Percentiles rank a stretch among this genome's conserved stretches.
phyloP scores from a whole-genome alignment of 1,284 basidiomycete genomes.

The Ustanciosporium gigantosporum region DNA sequence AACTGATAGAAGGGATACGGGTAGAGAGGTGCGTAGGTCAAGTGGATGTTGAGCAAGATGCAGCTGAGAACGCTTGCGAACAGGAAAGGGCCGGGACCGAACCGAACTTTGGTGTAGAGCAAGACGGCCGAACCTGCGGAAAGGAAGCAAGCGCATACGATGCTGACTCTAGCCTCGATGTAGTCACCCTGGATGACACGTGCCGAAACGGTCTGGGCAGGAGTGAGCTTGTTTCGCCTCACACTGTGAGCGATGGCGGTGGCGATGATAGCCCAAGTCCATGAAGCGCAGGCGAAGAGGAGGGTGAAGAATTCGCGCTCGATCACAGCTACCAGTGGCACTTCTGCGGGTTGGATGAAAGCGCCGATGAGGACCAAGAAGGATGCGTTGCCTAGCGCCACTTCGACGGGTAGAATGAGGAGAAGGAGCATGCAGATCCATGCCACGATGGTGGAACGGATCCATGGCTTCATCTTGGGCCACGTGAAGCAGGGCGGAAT shows the following conservation, averaged over 20 bases:
- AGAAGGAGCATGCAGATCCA: constrained; percentile 72
- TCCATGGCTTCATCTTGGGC: constrained; percentile 66
- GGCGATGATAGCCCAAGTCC: constrained; percentile 74
- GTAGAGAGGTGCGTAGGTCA: constrained; percentile 70
- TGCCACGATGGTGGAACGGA: constrained; percentile 70
- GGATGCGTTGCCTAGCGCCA: constrained; percentile 69
- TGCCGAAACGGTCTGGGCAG: constrained; percentile 61
- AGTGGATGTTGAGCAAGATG: constrained; percentile 67
- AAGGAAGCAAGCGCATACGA: constrained; percentile 71
- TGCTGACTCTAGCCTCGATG: constrained; percentile 64
- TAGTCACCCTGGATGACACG: constrained; percentile 20
- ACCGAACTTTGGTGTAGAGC: constrained; percentile 70
- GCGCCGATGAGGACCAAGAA: constrained; percentile 72
- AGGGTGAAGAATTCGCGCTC: constrained; percentile 73
- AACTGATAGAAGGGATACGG: constrained; percentile 72
- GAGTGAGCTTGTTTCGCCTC: constrained; percentile 65
- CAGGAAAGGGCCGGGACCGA: constrained; percentile 71
- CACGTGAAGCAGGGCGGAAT: constrained; percentile 31
- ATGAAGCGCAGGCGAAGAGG: constrained; percentile 66
- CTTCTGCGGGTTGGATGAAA: constrained; percentile 71
- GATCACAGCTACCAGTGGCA: constrained; percentile 71
- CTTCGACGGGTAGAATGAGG: constrained; percentile 67
- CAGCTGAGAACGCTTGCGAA: constrained; percentile 67
- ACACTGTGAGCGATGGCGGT: constrained; percentile 70
- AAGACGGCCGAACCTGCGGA: constrained; percentile 70